Evolutionary conservation across 2,329 filamentous ascomycete genomes (phyloP), one percentile per base, ranked within the genome.

Genomic region (Pseudogymnoascus sp.): DNA sequence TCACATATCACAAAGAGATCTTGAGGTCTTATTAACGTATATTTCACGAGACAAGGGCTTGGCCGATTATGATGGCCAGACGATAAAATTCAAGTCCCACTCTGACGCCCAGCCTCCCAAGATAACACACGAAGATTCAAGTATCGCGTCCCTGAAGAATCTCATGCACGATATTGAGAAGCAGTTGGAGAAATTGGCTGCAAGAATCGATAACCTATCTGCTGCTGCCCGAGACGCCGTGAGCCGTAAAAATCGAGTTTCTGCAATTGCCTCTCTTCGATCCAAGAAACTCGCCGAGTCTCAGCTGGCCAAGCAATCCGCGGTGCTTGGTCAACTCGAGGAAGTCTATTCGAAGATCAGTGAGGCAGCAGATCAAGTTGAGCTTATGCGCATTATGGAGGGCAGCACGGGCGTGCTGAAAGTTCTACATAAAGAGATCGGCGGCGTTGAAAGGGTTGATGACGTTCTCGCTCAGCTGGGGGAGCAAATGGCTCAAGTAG

Each of bases 341-440:
- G 86, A 90, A 66, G 87, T 96, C 0, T 89, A 91, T 62, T 76
- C 82, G n/a, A 89, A 88, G 71, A 90, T 99, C 61, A 88, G 96
- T 73, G 87, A 93, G 74, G 95, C 95, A 0, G 83, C 86, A 0
- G 90, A 93, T 74, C 90, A 97, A 66, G 86, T 96, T 7, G 88
- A 91, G 69, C 83, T 97, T 12, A 86, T 97, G 7, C 83, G 84
- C 65, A 88, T 92, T 5, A 93, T 99, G 88, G 85, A 91, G 71
- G 83, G 87, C 14, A 91, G 90, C 66, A 85, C 88, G 0, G 82
- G 82, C 36, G 91, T 90, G 1, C 81, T 99, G 36, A 83, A 84
- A 67, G 80, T 79, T 25, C 80, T 99, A 31, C 92, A 96, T 72
- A 81, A 83, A 56, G 84, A 91, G 72, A 83, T 92, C 21, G 95